Percentiles rank a stretch among this genome's conserved stretches.
Evolutionary conservation across 2,329 filamentous ascomycete genomes (phyloP).

Genomic region (Ophiostoma quercus): DNA sequence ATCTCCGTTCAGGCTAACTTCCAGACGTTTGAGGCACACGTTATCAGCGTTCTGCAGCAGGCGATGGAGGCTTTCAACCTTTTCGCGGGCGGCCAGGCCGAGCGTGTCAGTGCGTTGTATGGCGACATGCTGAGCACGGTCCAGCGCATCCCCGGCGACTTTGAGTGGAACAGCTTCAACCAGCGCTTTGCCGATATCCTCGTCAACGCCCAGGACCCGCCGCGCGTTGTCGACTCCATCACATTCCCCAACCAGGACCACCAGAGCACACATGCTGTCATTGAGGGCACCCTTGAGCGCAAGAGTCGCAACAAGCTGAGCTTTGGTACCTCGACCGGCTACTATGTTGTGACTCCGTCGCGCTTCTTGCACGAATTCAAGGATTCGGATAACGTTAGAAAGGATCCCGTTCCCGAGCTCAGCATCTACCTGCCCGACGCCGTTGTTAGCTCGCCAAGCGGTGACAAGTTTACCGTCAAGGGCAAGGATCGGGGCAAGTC

Average conservation of each 20-base stretch:
- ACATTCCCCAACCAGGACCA: conserved; percentile 88
- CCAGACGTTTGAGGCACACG: conserved; percentile 76
- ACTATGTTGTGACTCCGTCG: conserved; percentile 85
- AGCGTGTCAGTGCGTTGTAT: conserved; percentile 77
- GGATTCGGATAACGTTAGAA: conserved; percentile 67
- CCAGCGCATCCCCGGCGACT: conserved; percentile 73
- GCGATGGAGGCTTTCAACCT: conserved; percentile 79
- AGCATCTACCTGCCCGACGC: conserved; percentile 92
- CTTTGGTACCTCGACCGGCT: conserved; percentile 70
- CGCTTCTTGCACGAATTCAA: conserved; percentile 96
- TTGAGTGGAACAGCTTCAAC: conserved; percentile 87
- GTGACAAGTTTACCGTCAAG: conserved; percentile 87
- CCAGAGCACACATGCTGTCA: conserved; percentile 68
- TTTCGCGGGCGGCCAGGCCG: conserved; percentile 71
- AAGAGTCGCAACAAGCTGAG: conserved; percentile 82
- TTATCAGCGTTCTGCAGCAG: conserved; percentile 76
- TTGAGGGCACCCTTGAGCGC: conserved; percentile 83
- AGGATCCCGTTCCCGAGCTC: conserved; percentile 76
- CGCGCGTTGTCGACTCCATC: conserved; percentile 68
- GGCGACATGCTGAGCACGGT: conserved; percentile 72
- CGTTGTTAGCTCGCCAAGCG: conserved; percentile 63
- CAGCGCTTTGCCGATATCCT: conserved; percentile 65
- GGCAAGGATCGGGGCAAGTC: conserved; percentile 86
- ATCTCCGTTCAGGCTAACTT: conserved; percentile 90
- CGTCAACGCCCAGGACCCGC: conserved; percentile 69